phyloP scores from a whole-genome alignment of 345 rosid species.

The Cardamine resedifolia region DNA sequence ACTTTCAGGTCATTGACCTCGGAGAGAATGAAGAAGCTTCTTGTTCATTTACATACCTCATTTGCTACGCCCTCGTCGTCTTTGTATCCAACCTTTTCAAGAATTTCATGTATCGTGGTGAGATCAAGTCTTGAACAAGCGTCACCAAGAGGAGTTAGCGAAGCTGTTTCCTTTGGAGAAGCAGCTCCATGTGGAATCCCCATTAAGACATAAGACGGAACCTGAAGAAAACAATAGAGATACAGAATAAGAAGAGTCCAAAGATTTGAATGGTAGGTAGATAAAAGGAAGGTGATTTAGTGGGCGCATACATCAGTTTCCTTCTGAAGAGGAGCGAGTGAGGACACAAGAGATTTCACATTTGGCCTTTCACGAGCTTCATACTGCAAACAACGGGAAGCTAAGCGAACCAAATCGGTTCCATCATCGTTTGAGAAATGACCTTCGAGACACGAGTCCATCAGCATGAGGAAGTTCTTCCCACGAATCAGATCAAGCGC shows the following conservation, averaged over 20 bases:
- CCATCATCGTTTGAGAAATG: conserved; percentile 89
- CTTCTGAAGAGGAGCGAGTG: conserved; percentile 72
- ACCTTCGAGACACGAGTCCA: conserved; percentile 80
- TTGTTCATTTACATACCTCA: conserved; percentile 54
- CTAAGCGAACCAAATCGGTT: conserved; percentile 78
- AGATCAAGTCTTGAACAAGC: conserved; percentile 81
- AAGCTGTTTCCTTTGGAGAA: conserved; percentile 46
- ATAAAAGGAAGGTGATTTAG: neutral
- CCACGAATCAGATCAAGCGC: conserved; percentile 86
- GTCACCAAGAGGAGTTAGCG: conserved; percentile 66
- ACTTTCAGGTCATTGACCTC: neutral
- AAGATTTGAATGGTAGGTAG: neutral
- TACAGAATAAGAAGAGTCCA: neutral
- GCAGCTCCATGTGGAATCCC: conserved; percentile 61
- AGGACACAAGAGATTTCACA: conserved; percentile 68
- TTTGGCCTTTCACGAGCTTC: conserved; percentile 94
- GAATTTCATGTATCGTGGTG: conserved; percentile 74
- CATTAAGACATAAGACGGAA: conserved; percentile 63
- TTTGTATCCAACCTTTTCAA: conserved; percentile 72
- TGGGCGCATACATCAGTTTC: conserved; percentile 57
- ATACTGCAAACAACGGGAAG: conserved; percentile 81
- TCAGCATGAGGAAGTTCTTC: conserved; percentile 72
- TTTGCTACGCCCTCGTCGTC: conserved; percentile 82
- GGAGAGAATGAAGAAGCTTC: neutral
- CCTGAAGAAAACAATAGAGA: conserved; percentile 40